Evolutionary conservation across 176 grass and related monocot genomes (phyloP), one percentile per base, ranked within the genome.

Genomic region (Eremochloa ophiuroides): DNA sequence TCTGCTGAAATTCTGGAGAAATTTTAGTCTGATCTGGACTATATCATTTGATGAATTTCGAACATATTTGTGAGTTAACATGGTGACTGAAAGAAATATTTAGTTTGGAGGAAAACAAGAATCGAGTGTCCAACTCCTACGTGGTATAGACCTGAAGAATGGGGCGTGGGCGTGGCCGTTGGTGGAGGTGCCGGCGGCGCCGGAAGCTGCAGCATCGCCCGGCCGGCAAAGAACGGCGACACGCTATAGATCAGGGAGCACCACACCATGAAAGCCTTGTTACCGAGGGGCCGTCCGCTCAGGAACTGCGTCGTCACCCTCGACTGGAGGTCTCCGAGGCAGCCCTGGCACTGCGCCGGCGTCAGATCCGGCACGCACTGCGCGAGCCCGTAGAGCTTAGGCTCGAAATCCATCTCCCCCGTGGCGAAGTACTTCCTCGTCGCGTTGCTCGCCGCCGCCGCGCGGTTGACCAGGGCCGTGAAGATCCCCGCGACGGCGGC

Each of bases 311-410:
- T 0, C 53, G 53, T 56, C 53, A 56, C 58, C 11, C 23, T 61
- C 23, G 10, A 26, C 25, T 27, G 8, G 60, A 84, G 29, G 28
- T 5, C 7, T 1, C 25, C 18, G 2, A 88, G 81, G 73, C 89
- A 91, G 22, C 3, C n/a, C 15, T 5, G 69, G 69, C 90, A 89
- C 44, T 89, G 80, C 4, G 2, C 16, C 37, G 5, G n/a, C 25
- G 62, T 43, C 85, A 90, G 33, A 41, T 75, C 73, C n/a, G 80
- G 80, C 55, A 62, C 29, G 85, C 91, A 93, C 84, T 91, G 88
- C 20, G 79, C 82, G 23, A 93, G 47, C 66, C 71, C 85, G 38
- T 93, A 90, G 39, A 91, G 67, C 35, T 71, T 89, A 6, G 85
- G 85, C 26, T 74, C 15, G 79, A 83, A 79, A 7, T 76, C 67